Evolutionary conservation across 163 green algal genomes (phyloP), one percentile per base, ranked within the genome.

Genomic region (Prototheca cutis): DNA sequence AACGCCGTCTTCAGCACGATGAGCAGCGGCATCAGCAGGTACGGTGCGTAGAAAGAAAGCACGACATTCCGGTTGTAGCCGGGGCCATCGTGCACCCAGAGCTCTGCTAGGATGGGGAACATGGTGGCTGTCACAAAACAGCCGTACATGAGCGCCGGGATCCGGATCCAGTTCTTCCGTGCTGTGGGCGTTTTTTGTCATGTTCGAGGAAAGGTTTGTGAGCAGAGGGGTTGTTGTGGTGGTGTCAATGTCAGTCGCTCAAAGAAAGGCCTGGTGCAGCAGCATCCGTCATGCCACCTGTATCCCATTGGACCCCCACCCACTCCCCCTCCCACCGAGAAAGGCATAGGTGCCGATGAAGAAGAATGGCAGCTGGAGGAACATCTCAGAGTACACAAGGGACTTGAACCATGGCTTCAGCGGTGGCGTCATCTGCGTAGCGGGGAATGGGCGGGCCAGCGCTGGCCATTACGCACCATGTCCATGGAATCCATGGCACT

Each of bases 281-380:
- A n/a, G n/a, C n/a, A n/a, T n/a, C n/a, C n/a, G n/a, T n/a, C n/a
- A n/a, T n/a, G n/a, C n/a, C n/a, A n/a, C n/a, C n/a, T n/a, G n/a
- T n/a, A n/a, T n/a, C n/a, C n/a, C n/a, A n/a, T n/a, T n/a, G n/a
- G n/a, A n/a, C n/a, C n/a, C n/a, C n/a, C n/a, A n/a, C n/a, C n/a
- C n/a, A n/a, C n/a, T n/a, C 3, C 8, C 0, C 1, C 24, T 3
- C 62, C 21, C 27, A 69, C 63, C 54, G 4, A 67, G 23, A 36
- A 85, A 82, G 4, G 76, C 83, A 29, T 86, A 89, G 5, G 55
- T 36, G 5, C 58, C 78, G 7, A 87, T 34, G 32, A 93, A 84
- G 69, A 93, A 93, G 71, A 89, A 90, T 17, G 85, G 85, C 36
- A 93, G 71, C 66, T 91, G 83, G 13, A 90, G 23, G 1, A 72